Evolutionary conservation across 352 stramenopile genomes (phyloP), one percentile per base, ranked within the genome.

Genomic region (Pythium angustatum): DNA sequence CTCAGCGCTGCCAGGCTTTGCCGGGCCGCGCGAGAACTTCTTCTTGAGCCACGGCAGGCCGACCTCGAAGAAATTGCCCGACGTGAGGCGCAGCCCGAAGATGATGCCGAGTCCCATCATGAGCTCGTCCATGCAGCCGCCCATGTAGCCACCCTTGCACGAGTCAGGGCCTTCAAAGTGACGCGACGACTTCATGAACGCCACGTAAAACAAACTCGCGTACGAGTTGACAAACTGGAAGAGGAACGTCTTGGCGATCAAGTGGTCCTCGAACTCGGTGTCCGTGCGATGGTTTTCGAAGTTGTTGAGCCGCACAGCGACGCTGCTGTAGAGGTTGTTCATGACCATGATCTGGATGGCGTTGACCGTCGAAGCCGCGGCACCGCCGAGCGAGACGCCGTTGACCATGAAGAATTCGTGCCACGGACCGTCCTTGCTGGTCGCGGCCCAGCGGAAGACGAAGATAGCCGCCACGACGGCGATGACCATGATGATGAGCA

Each of bases 271-370:
- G 76, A 96, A 98, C 67, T 98, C 90, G 2, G 94, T 97, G 68
- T 99, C 95, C 0, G 96, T 99, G 58, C 94, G 85, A 68, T 99
- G 97, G 77, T 99, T 99, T 68, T 99, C 97, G 21, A 71, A 90
- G 24, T 80, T 75, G 63, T 93, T 93, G 36, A 93, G 71, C n/a
- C 76, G 77, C 27, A 75, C 62, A 6, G 84, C 80, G 26, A 93
- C 69, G 4, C 72, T 75, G 19, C 72, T 83, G 65, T 93, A 93
- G 28, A 93, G 67, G 36, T 74, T 82, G 75, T 90, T 93, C 68
- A 93, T 77, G 3, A 93, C 66, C 78, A 89, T 90, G 65, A 93
- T 93, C 64, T 93, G 84, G 7, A 93, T 71, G 27, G 81, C 84
- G 60, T 92, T 92, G 41, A 91, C 67, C n/a, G 83, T 90, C 15